Evolutionary conservation across 352 stramenopile genomes (phyloP).

Genomic region (Pythium utonaiense): DNA sequence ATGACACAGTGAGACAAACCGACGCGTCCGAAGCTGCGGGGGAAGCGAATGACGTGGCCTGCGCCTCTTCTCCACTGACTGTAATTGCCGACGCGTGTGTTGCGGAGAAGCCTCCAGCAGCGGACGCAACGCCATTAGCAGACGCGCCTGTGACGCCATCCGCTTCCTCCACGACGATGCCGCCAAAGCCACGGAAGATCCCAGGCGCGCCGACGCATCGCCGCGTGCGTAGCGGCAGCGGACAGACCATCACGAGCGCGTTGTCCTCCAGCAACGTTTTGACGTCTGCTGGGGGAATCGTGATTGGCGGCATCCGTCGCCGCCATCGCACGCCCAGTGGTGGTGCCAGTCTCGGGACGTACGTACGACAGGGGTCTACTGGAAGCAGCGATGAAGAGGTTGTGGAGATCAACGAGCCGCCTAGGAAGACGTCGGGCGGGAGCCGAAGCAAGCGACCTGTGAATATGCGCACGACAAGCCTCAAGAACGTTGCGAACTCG

Average conservation of each 20-base stretch:
- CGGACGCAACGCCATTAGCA: background rate
- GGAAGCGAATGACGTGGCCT: background rate
- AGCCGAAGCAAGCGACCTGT: conserved; percentile 21
- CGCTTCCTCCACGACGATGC: conserved; percentile 12
- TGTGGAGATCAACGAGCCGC: background rate
- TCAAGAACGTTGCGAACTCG: conserved; percentile 60
- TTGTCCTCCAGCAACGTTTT: conserved; percentile 2
- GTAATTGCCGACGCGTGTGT: background rate
- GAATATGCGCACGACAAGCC: conserved; percentile 34
- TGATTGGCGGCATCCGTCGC: conserved; percentile 37
- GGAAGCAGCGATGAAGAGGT: conserved; percentile 31
- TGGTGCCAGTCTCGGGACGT: conserved; percentile 1
- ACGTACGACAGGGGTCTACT: conserved; percentile 20
- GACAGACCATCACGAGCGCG: conserved; percentile 38
- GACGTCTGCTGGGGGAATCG: conserved; percentile 17
- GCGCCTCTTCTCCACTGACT: background rate
- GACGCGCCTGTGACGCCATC: background rate
- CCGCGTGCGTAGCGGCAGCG: conserved; percentile 50
- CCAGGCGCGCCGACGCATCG: conserved; percentile 22
- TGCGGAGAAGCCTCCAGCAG: background rate
- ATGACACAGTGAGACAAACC: conserved; percentile 1
- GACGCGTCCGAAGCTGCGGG: background rate
- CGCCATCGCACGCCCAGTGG: conserved; percentile 32
- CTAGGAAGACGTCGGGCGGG: background rate
- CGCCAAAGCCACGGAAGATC: conserved; percentile 36